Evolutionary conservation across 192 early-diverging fungal species (phyloP).

Genomic region (Paraglomus occultum): DNA sequence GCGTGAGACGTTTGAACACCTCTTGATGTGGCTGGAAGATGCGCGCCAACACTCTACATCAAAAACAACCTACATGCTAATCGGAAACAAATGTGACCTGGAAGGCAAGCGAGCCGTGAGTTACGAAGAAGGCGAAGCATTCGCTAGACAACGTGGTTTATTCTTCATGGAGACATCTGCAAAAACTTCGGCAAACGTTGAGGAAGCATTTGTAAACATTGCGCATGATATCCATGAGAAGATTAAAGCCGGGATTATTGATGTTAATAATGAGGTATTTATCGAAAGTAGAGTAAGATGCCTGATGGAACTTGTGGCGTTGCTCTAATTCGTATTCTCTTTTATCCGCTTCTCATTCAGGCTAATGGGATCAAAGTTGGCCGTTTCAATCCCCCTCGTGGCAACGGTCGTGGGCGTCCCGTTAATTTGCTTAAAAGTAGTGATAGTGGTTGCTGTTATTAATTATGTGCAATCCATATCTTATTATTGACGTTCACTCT

Average conservation of each 20-base stretch:
- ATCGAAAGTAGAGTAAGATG: not conserved
- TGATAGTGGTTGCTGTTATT: no score
- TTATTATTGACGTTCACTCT: no score
- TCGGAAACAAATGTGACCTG: conserved; percentile 94
- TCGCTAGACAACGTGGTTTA: conserved; percentile 82
- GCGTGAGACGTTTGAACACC: conserved; percentile 45
- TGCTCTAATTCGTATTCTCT: not conserved
- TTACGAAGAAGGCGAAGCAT: conserved; percentile 81
- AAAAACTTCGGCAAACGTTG: conserved; percentile 85
- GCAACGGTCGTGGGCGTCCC: no score
- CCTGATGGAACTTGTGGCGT: not conserved
- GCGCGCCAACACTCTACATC: conserved; percentile 87
- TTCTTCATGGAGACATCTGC: conserved; percentile 92
- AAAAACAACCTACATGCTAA: conserved; percentile 84
- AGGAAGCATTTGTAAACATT: conserved; percentile 74
- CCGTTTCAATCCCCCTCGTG: conserved; percentile 1
- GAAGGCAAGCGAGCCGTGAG: conserved; percentile 77
- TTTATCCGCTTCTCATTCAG: conserved; percentile 1
- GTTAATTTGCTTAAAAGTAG: no score
- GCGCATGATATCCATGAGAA: conserved; percentile 80
- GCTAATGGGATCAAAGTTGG: conserved; percentile 26
- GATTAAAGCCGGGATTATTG: conserved; percentile 73
- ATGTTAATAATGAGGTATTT: conserved; percentile 64
- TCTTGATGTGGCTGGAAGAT: conserved; percentile 53
- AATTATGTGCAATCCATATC: no score